phyloP scores from a whole-genome alignment of 192 early-diverging fungal genomes.

The Entomortierella lignicola region DNA sequence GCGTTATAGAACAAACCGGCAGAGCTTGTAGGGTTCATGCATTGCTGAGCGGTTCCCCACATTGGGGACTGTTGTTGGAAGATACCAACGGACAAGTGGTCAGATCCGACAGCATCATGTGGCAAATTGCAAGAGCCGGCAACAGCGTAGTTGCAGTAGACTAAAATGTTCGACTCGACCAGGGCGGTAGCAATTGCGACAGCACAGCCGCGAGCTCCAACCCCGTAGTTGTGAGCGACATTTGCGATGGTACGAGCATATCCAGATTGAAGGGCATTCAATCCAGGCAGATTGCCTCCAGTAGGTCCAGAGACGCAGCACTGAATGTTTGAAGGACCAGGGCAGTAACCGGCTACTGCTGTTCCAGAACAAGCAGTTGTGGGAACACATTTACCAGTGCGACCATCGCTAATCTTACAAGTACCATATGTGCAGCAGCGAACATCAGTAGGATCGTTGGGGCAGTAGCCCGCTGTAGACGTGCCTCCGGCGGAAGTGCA shows the following conservation, averaged over 20 bases:
- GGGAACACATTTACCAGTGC: neutral
- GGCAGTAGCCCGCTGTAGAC: neutral
- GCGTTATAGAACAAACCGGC: constrained; percentile 9
- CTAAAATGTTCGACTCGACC: constrained; percentile 7
- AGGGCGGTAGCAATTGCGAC: constrained; percentile 7
- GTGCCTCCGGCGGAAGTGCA: neutral
- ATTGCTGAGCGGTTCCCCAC: constrained; percentile 10
- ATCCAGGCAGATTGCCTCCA: constrained; percentile 2
- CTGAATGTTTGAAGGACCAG: neutral
- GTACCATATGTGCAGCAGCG: neutral
- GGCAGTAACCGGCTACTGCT: neutral
- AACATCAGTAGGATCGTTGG: neutral
- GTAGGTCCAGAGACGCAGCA: neutral
- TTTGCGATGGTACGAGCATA: constrained; percentile 4
- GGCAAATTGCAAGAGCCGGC: constrained; percentile 5
- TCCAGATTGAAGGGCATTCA: constrained; percentile 10
- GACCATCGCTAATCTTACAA: neutral
- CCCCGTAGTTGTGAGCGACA: neutral
- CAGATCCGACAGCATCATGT: constrained; percentile 12
- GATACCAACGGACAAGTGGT: constrained; percentile 13
- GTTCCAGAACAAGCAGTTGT: neutral
- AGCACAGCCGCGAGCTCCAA: constrained; percentile 9
- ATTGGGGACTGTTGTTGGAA: constrained; percentile 15
- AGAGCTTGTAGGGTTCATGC: constrained; percentile 5
- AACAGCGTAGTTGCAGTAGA: constrained; percentile 12